Evolutionary conservation across 106 monocot species (phyloP), one percentile per base, ranked within the genome.

Genomic region (Acorus gramineus): DNA sequence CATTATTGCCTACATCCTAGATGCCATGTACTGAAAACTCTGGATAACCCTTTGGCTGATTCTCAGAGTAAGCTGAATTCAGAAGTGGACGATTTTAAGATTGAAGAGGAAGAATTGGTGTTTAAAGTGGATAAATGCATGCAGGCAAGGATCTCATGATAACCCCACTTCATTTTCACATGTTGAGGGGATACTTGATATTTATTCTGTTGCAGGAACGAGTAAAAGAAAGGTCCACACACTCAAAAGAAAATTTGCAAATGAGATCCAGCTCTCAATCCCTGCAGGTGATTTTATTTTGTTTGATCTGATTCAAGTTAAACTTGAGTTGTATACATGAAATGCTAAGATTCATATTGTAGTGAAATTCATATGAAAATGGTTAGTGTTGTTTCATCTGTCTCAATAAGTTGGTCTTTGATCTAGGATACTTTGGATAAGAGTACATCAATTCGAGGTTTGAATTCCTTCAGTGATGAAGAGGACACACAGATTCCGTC

Each of bases 81-180:
- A 57, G 98, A 98, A 77, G 79, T 81, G 66, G 82, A 87, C 72
- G 54, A 48, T 59, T 59, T 64, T 49, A 92, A 82, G 70, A 71
- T 89, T 66, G 85, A 83, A 76, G 92, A 88, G 68, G 92, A 82
- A 62, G 81, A 88, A 59, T 60, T 98, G 57, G 69, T 86, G 53
- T 58, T 88, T 53, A 92, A 79, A 85, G 91, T 98, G 56, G 81
- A 83, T 10, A 71, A 84, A 73, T 92, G 85, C 74, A 78, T 98
- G 88, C 88, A 98, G 92, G 98, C 67, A 85, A 68, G 68, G 14
- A 71, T 44, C 42, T 67, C 7, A 62, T 56, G 8, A 49, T 10
- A 73, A 14, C 47, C 28, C 28, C 28, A 28, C 28, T 28, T 28
- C 28, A 28, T 28, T 28, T 28, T 28, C 28, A 28, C 28, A 28